Conservation (phyloP, 495 filamentous ascomycete genomes). For the Penicillium atrosanguineum region DNA sequence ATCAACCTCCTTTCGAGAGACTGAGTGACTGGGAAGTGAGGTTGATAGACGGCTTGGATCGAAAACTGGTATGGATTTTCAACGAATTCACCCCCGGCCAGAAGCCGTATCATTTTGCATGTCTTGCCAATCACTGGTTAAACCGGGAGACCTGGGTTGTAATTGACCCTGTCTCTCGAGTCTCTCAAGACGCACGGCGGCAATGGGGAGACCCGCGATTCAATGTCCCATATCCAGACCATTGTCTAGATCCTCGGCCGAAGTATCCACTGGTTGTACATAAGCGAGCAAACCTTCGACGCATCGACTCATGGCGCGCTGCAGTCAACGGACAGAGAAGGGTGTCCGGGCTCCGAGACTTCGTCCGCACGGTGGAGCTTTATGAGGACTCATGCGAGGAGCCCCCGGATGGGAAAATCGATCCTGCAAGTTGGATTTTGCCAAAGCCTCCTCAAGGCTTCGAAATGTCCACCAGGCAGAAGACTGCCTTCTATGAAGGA, state of each 20-base stretch:
- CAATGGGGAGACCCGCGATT: constrained; percentile 38
- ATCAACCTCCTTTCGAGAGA: background rate
- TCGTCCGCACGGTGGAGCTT: constrained; percentile 27
- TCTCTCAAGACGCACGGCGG: constrained; percentile 32
- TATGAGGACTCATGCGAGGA: constrained; percentile 41
- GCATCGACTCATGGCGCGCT: constrained; percentile 41
- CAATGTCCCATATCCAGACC: constrained; percentile 30
- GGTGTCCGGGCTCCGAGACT: constrained; percentile 23
- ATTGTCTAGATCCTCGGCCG: constrained; percentile 13
- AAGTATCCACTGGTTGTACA: constrained; percentile 26
- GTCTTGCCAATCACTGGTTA: constrained; percentile 45
- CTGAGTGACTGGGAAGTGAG: constrained; percentile 39
- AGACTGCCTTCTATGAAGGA: constrained; percentile 41
- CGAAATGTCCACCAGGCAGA: constrained; percentile 34
- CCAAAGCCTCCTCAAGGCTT: constrained; percentile 44
- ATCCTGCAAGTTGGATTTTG: constrained; percentile 42
- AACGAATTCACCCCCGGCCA: constrained; percentile 39
- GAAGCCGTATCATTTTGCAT: constrained; percentile 42
- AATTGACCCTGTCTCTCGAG: constrained; percentile 37
- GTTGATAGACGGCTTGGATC: constrained; percentile 34
- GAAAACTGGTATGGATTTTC: constrained; percentile 39
- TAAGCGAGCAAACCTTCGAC: constrained; percentile 24
- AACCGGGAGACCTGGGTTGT: constrained; percentile 43
- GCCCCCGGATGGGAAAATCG: constrained; percentile 38
- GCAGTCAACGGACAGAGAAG: constrained; percentile 36